Conservation (phyloP, 2,329 filamentous ascomycete species). For the Ophiobolus disseminans region DNA sequence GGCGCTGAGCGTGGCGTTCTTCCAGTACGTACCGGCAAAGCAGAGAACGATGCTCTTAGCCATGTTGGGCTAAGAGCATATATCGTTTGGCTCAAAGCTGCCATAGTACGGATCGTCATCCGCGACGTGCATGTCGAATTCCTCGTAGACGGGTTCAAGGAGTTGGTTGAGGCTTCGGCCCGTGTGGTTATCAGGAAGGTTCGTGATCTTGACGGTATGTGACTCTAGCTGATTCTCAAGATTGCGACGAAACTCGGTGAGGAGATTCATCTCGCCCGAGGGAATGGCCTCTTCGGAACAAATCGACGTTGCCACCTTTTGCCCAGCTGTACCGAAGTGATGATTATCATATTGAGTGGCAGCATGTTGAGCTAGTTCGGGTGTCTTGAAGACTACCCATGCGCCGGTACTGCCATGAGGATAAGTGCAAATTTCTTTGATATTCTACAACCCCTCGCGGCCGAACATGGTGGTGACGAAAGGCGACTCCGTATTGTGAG, state of each 20-base stretch:
- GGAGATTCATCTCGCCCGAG: background rate
- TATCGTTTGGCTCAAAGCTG: background rate
- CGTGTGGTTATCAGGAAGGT: background rate
- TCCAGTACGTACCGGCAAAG: background rate
- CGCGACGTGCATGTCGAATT: background rate
- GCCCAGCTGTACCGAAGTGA: background rate
- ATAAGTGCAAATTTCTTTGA: background rate
- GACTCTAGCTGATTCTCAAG: background rate
- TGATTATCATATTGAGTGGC: background rate
- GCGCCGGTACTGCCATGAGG: background rate
- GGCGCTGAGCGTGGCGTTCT: background rate
- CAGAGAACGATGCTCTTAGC: background rate
- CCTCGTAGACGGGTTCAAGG: background rate
- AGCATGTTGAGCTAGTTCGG: background rate
- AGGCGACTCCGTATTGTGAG: background rate
- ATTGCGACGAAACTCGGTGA: background rate
- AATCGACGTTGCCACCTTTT: background rate
- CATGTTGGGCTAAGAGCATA: background rate
- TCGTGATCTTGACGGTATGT: background rate
- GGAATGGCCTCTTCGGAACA: background rate
- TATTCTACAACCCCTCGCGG: background rate
- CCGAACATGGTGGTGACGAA: background rate
- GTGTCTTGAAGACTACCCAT: background rate
- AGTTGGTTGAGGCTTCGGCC: background rate
- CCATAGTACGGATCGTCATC: background rate